Evolutionary conservation across 805 yeast species (phyloP).

Genomic region (Yarrowia yakushimensis): DNA sequence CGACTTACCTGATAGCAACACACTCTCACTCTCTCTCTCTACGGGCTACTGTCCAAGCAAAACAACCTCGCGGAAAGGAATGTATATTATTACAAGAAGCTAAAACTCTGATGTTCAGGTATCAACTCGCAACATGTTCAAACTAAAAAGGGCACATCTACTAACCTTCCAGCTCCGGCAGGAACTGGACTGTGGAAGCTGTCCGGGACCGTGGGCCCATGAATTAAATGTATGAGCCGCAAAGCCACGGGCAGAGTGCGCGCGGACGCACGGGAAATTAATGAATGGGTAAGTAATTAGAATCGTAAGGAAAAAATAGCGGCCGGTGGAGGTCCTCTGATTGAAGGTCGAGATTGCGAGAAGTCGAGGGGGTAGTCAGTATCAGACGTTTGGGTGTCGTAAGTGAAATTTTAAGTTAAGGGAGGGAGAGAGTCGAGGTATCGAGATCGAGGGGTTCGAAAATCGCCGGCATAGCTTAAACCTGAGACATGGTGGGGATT

Average conservation of each 20-base stretch:
- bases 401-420: slow-evolving; percentile 6
- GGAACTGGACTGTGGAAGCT: neutral
- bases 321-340: neutral
- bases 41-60: too few species aligned
- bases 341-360: slow-evolving; percentile 10
- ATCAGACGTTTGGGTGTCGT: slow-evolving; percentile 1
- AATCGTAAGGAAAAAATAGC: slow-evolving; percentile 12
- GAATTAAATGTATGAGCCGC: neutral
- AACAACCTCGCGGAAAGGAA: neutral
- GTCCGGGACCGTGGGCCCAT: too few species aligned
- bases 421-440: neutral
- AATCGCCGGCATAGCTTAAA: slow-evolving; percentile 46
- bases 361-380: slow-evolving; percentile 5
- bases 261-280: neutral
- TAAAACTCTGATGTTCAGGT: slow-evolving; percentile 15
- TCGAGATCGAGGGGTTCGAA: too few species aligned
- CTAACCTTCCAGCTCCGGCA: neutral
- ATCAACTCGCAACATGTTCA: slow-evolving; percentile 23
- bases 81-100: slow-evolving; percentile 17
- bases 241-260: neutral
- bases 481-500: slow-evolving; percentile 87
- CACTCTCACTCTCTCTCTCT: too few species aligned
- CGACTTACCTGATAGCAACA: too few species aligned
- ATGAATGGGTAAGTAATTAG: slow-evolving; percentile 13
- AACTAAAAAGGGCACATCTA: slow-evolving; percentile 13